Evolutionary conservation across 495 filamentous ascomycete genomes (phyloP), one percentile per base, ranked within the genome.

Genomic region (Arthonia radiata): DNA sequence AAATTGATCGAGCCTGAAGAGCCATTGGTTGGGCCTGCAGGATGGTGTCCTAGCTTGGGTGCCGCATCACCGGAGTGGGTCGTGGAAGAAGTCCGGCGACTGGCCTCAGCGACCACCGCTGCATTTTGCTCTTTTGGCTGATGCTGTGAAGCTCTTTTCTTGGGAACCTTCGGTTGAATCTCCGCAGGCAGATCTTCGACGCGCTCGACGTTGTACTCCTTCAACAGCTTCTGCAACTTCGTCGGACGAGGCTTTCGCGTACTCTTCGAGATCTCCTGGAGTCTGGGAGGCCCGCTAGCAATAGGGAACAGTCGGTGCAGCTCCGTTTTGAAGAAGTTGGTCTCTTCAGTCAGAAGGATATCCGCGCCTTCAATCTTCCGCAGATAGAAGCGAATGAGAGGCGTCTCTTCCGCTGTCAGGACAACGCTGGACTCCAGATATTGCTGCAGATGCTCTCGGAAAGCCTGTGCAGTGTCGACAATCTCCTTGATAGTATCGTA

Each of bases 361-460:
- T 99, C 86, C 8, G 86, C 89, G 5, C 86, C 86, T 52, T 99
- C 89, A 23, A 99, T 86, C 53, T 99, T 99, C 25, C 86, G 77
- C 17, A 99, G 60, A 36, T 92, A 93, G 51, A 99, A 99, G n/a
- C 90, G 70, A 51, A 92, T 70, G 0, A 71, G 78, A 7, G 76
- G 69, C 4, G 78, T 67, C 47, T 99, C 89, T 34, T 81, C 74
- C 5, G 71, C 66, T 1, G 77, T 90, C 7, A 67, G 67, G 38
- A 79, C 66, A 4, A 75, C 56, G 19, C 7, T 7, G 2, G 70
- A 70, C 43, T 80, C 89, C 44, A 81, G 79, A 48, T 77, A 71
- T 18, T 60, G 53, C 23, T 65, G 57, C 23, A 99, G 67, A 42
- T 80, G 86, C 28, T 73, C 65, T 23, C 86, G 65, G 52, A 94